Conservation (phyloP, 2,329 filamentous ascomycete species). For the Aspergillus viridinutans region DNA sequence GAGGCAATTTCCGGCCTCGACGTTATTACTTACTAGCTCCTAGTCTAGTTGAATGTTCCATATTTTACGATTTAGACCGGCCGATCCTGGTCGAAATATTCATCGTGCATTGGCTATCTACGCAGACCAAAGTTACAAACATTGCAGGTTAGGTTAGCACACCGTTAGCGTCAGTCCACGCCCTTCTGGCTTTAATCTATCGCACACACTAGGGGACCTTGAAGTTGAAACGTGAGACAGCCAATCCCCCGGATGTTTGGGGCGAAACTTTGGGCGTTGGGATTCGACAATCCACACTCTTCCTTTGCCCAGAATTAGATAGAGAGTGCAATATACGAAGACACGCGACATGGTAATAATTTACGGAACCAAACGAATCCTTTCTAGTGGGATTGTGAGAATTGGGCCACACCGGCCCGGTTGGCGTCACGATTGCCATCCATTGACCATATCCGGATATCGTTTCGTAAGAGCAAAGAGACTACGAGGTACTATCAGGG, state of each 20-base stretch:
- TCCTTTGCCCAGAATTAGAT: not conserved
- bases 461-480: constrained; percentile 5
- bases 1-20: no score
- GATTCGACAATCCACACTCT: not conserved
- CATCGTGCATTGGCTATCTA: constrained; percentile 2
- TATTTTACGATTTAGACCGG: constrained; percentile 7
- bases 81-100: constrained; percentile 8
- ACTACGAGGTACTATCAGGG: not conserved
- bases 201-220: constrained; percentile 11
- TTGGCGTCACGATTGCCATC: not conserved
- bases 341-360: not conserved
- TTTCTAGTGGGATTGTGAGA: constrained; percentile 3
- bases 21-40: not conserved
- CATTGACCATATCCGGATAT: not conserved
- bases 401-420: not conserved
- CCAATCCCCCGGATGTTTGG: constrained; percentile 12
- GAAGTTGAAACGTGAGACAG: constrained; percentile 1
- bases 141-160: not conserved
- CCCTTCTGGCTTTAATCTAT: constrained; percentile 10
- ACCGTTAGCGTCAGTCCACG: constrained; percentile 12
- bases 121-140: not conserved
- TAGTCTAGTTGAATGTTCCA: not conserved
- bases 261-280: constrained; percentile 11
- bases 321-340: no score
- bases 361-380: not conserved